Conservation (phyloP, 2,329 filamentous ascomycete species). For the Penicillium sp. region DNA sequence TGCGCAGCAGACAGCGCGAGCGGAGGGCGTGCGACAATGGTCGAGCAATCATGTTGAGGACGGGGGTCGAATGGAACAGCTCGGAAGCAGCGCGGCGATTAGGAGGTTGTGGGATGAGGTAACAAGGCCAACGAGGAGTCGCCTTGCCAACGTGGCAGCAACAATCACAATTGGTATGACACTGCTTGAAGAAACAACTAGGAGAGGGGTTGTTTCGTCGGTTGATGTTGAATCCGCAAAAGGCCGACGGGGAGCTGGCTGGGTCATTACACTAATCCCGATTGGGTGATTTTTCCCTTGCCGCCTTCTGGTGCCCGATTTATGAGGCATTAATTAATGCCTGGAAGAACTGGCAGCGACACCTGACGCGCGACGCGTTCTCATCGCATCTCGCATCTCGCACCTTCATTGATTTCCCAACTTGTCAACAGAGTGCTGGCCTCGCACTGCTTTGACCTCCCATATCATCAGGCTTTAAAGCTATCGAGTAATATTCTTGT, state of each 20-base stretch:
- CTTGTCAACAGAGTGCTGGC: constrained; percentile 11
- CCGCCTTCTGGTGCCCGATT: constrained; percentile 26
- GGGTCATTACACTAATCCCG: constrained; percentile 30
- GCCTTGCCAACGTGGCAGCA: constrained; percentile 14
- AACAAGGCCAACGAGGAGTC: constrained; percentile 9
- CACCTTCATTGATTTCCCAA: background rate
- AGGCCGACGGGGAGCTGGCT: constrained; percentile 33
- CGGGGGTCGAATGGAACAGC: constrained; percentile 16
- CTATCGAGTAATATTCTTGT: background rate
- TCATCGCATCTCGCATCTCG: constrained; percentile 14
- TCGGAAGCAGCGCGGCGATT: constrained; percentile 5
- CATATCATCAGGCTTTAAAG: background rate
- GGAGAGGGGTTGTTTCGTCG: constrained; percentile 32
- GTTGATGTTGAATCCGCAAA: constrained; percentile 42
- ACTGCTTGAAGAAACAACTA: constrained; percentile 22
- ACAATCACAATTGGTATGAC: constrained; percentile 28
- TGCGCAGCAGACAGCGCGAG: constrained; percentile 39
- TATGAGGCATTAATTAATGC: constrained; percentile 19
- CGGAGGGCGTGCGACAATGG: constrained; percentile 40
- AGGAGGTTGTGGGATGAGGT: background rate
- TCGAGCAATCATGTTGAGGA: constrained; percentile 40
- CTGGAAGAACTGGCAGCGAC: constrained; percentile 23
- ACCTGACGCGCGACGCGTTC: constrained; percentile 34
- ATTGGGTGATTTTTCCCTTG: constrained; percentile 24
- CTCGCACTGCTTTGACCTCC: constrained; percentile 14